Evolutionary conservation across 306 rosid genomes (phyloP), one percentile per base, ranked within the genome.

Genomic region (Carpinus viminea): DNA sequence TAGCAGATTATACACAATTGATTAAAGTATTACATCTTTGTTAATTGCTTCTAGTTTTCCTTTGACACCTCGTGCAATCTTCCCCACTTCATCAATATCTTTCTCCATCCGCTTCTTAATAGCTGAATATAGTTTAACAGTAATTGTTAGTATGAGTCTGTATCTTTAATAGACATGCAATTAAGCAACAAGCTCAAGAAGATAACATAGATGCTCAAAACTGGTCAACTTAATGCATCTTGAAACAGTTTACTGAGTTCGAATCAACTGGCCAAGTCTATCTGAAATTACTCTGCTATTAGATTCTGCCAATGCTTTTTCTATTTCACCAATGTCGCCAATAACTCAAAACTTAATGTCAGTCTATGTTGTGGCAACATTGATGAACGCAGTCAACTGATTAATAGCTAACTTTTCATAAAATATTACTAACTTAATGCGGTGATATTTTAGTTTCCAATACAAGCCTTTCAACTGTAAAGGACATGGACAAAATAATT

Each of bases 101-200:
- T 88, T 95, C 80, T 95, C 98, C 98, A 95, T 95, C 78, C 95
- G 93, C 90, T 92, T 95, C 79, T 92, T 95, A 81, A 95, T 92
- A 68, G 89, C 98, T 94, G 93, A 87, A 81, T 80, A 51, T 69
- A 74, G 83, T 38, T 79, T 56, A 64, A 77, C 56, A 72, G 61
- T 76, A 46, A 78, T 66, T 56, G 57, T 66, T 73, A 45, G 18
- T 69, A 51, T 20, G 57, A 70, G 48, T 34, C 57, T 57, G 41
- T 72, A 73, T n/a, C 4, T 24, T n/a, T 28, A 59, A 78, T 53
- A 78, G 61, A 72, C 51, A 59, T 24, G 10, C 69, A 61, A 34
- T 12, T 28, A 18, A 54, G 16, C 56, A 57, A 65, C 17, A 74
- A 69, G 59, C 48, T 51, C 26, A 56, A 41, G 26, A 71, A 38